These are phyloP conservation scores for Nematocida displodere DNA, from an alignment of 371 early-diverging fungal genomes.

Conservation along the genomic window DNA sequence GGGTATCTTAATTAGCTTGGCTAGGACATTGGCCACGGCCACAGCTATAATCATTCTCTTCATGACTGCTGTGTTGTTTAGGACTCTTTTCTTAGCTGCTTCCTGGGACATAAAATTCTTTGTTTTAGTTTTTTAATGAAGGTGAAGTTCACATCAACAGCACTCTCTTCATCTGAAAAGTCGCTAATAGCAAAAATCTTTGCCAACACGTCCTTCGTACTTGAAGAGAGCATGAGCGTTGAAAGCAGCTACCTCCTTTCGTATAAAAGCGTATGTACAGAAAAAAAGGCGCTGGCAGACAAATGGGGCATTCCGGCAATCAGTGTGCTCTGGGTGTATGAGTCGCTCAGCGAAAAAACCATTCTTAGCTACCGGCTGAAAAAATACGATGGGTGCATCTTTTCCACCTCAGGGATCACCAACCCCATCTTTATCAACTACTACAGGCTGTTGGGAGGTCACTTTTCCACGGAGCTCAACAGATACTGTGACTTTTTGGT, in stretches of 20 bases:
- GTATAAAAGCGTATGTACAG: slow-evolving; percentile 58
- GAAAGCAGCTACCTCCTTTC: slow-evolving; percentile 57
- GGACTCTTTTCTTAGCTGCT: slow-evolving; percentile 34
- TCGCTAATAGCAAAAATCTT: slow-evolving; percentile 13
- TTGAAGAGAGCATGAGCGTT: slow-evolving; percentile 44
- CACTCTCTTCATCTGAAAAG: slow-evolving; percentile 34
- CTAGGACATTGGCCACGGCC: not conserved
- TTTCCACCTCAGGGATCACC: slow-evolving; percentile 58
- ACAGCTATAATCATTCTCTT: not conserved
- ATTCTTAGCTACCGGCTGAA: slow-evolving; percentile 47
- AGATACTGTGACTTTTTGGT: slow-evolving; percentile 62
- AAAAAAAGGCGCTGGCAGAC: slow-evolving; percentile 63
- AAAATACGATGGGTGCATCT: slow-evolving; percentile 57
- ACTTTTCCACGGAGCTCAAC: slow-evolving; percentile 42
- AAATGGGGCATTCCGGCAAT: slow-evolving; percentile 61
- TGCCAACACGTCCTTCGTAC: not conserved
- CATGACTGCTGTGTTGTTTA: not conserved
- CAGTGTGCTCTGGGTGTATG: slow-evolving; percentile 58
- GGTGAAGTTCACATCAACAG: slow-evolving; percentile 45
- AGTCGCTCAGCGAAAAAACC: slow-evolving; percentile 6
- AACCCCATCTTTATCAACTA: slow-evolving; percentile 62
- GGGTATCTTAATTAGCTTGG: too few relatives aligned
- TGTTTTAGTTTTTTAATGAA: slow-evolving; percentile 33
- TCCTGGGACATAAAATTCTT: slow-evolving; percentile 16
- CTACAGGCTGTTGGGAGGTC: slow-evolving; percentile 55